Conservation (phyloP, 2,329 filamentous ascomycete genomes). For the Colletotrichum plurivorum region DNA sequence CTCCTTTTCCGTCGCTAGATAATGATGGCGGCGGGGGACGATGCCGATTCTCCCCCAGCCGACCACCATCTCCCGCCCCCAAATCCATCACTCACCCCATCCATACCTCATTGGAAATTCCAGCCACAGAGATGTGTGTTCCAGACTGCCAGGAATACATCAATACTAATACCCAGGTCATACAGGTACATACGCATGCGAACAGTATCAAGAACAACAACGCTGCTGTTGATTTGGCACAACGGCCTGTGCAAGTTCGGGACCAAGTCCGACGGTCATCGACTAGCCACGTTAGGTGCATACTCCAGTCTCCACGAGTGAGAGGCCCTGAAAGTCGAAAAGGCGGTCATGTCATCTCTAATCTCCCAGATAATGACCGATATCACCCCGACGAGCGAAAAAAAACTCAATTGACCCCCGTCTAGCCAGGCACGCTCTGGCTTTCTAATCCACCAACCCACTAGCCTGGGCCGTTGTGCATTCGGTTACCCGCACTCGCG, state of each 20-base stretch:
- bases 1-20: too few species aligned
- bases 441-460: background rate
- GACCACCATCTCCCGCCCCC: too few species aligned
- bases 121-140: too few species aligned
- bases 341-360: slow-evolving; percentile 7
- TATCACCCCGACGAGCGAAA: slow-evolving; percentile 28
- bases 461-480: slow-evolving; percentile 10
- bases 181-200: background rate
- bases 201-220: too few species aligned
- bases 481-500: slow-evolving; percentile 30
- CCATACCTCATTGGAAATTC: too few species aligned
- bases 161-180: background rate
- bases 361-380: slow-evolving; percentile 33
- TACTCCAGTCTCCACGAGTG: background rate
- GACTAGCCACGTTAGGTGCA: too few species aligned
- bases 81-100: too few species aligned
- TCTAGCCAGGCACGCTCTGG: slow-evolving; percentile 29
- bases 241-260: too few species aligned
- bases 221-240: too few species aligned
- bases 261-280: background rate
- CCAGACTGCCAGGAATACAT: too few species aligned
- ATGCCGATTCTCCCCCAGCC: too few species aligned
- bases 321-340: background rate
- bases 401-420: slow-evolving; percentile 29
- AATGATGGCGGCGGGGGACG: too few species aligned